phyloP scores from a whole-genome alignment of 164 flowering plant species.

The Magnolia changhungtana region DNA sequence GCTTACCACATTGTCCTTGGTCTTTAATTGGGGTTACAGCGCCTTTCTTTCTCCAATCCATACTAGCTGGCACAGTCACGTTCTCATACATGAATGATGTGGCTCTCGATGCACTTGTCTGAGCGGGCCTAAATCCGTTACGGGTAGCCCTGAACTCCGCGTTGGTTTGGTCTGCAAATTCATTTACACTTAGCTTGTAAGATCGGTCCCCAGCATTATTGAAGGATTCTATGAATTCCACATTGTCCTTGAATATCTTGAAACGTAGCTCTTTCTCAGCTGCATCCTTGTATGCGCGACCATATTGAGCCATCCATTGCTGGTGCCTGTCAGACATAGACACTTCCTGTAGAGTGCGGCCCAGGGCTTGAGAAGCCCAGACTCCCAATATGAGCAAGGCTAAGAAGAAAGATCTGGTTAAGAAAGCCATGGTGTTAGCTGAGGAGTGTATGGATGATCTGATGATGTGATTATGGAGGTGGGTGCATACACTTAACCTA shows the following conservation, averaged over 20 bases:
- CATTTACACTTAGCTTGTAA: constrained; percentile 27
- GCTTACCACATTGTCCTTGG: constrained; percentile 26
- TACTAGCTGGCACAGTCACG: constrained; percentile 16
- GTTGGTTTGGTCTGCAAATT: constrained; percentile 36
- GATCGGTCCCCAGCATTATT: constrained; percentile 2
- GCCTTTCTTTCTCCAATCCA: constrained; percentile 30
- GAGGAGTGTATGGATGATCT: not conserved
- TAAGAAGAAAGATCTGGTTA: not conserved
- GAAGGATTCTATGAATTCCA: not conserved
- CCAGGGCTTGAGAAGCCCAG: constrained; percentile 12
- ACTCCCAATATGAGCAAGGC: constrained; percentile 12
- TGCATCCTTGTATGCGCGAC: constrained; percentile 27
- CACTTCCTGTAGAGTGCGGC: constrained; percentile 20
- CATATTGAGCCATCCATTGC: constrained; percentile 38
- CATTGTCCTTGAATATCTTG: constrained; percentile 15
- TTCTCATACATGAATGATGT: constrained; percentile 29
- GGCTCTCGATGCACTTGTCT: not conserved
- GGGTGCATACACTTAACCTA: not conserved
- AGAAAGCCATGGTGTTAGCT: not conserved
- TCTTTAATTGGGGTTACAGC: constrained; percentile 22
- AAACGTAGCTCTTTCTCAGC: constrained; percentile 34
- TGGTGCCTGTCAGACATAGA: constrained; percentile 28
- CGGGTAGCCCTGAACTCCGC: constrained; percentile 31
- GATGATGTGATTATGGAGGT: not conserved
- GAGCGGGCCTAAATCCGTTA: constrained; percentile 5